Evolutionary conservation across 257 asterid species (phyloP).

Genomic region (Nicotiana undulata): DNA sequence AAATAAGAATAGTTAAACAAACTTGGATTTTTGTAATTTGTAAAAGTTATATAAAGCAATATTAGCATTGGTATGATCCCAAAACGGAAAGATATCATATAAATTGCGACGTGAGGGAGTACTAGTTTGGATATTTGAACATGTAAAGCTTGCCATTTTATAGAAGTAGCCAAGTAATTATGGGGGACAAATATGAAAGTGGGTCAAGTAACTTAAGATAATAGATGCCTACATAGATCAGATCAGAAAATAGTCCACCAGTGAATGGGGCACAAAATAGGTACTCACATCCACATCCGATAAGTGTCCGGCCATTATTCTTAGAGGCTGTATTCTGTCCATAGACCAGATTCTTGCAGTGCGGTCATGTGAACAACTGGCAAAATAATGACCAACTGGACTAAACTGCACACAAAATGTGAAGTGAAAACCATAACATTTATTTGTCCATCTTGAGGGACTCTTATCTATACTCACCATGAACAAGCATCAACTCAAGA

Average conservation of each 20-base stretch:
- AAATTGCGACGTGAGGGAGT: not conserved
- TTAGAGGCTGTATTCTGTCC: slow-evolving; percentile 86
- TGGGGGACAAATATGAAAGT: not conserved
- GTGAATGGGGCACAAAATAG: not conserved
- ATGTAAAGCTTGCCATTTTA: not conserved
- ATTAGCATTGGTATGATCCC: not conserved
- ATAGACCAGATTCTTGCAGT: slow-evolving; percentile 96
- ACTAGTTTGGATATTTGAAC: not conserved
- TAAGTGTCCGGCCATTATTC: slow-evolving; percentile 97
- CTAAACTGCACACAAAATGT: slow-evolving; percentile 65
- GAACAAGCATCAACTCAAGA: not conserved
- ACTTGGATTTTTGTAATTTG: not conserved
- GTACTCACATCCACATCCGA: slow-evolving; percentile 95
- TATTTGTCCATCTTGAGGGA: not conserved
- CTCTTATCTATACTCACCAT: not conserved
- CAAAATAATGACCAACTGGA: slow-evolving; percentile 95
- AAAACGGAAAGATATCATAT: not conserved
- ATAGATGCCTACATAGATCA: not conserved
- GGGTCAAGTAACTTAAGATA: not conserved
- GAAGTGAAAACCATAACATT: not conserved
- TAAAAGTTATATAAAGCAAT: not conserved
- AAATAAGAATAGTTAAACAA: not conserved
- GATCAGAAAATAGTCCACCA: not conserved
- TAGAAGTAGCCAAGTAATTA: not conserved
- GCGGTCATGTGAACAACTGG: slow-evolving; percentile 97